Conservation (phyloP, 148 eudicot species). For the Linanthus parryae region DNA sequence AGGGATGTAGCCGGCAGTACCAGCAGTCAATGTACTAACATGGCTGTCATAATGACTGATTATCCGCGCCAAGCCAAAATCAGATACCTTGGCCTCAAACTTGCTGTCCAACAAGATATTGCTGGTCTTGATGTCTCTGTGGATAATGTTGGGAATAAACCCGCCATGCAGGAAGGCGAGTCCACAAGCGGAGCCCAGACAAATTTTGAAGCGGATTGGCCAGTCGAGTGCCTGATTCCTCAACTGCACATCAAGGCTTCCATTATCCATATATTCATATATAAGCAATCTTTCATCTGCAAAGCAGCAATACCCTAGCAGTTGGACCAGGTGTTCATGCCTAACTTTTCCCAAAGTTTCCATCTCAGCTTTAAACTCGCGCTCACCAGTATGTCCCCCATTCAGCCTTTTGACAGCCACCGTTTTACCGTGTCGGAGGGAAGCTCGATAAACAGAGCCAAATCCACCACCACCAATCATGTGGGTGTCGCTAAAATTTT, state of each 20-base stretch:
- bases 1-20: conserved; percentile 89
- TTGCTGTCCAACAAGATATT: conserved; percentile 66
- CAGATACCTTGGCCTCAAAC: conserved; percentile 82
- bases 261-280: conserved; percentile 93
- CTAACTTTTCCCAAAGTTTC: conserved; percentile 91
- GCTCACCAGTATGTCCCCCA: conserved; percentile 60
- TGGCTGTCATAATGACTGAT: conserved; percentile 96
- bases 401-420: conserved; percentile 84
- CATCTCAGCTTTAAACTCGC: conserved; percentile 87
- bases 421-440: conserved; percentile 49
- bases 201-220: conserved; percentile 85
- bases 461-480: conserved; percentile 91
- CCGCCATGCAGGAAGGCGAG: conserved; percentile 93
- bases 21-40: conserved; percentile 77
- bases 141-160: conserved; percentile 87
- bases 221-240: conserved; percentile 78
- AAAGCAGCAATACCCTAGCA: conserved; percentile 77
- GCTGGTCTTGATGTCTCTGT: conserved; percentile 88
- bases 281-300: conserved; percentile 75
- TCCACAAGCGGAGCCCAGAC: conserved; percentile 81
- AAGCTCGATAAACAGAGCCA: conserved; percentile 81
- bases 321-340: conserved; percentile 68
- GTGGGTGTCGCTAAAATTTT: conserved; percentile 83
- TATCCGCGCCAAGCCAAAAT: conserved; percentile 84
- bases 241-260: conserved; percentile 90